Evolutionary conservation across 2,329 filamentous ascomycete species (phyloP), one percentile per base, ranked within the genome.

Genomic region (Canariomyces notabilis): DNA sequence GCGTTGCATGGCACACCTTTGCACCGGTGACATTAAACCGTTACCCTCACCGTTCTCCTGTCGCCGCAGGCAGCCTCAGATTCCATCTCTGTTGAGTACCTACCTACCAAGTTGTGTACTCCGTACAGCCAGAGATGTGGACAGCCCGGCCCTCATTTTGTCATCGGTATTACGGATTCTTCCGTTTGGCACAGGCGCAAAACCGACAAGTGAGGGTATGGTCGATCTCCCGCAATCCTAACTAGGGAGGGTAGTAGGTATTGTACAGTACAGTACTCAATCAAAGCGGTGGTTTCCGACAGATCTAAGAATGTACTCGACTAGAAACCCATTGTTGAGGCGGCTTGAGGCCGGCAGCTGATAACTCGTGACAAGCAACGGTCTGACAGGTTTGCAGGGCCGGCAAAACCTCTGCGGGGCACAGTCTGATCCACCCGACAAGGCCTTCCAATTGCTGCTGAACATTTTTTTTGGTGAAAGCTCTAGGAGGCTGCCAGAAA

Each of bases 391-490:
- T n/a, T 26, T 35, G 16, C 42, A 42, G 39, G 29, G 15, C 39
- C 39, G 39, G 26, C 39, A 42, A 42, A 21, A 42, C 19, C 23
- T 11, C 32, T 33, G 35, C 29, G 36, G 34, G 23, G 42, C 26
- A 36, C 26, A 29, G 26, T 29, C 35, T 37, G 39, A 23, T 26
- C 26, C 18, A n/a, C 32, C 20, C n/a, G 23, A n/a, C 22, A 37
- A 29, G 42, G 26, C 21, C 21, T 2, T 26, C 6, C 37, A 34
- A 35, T 36, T 37, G 39, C 35, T 39, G 29, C 20, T 35, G 36
- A 37, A 44, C 29, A 43, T 32, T 50, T 50, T 50, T n/a, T 45
- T 44, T 50, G 48, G 48, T 46, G 43, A 50, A n/a, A 44, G 48
- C 48, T 50, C 33, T 32, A 16, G 29, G 37, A 43, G 44, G 40